A percentile compares a stretch with the other conserved stretches of the same genome.
Conservation (phyloP, 192 early-diverging fungal species). For the Mortierella claussenii region DNA sequence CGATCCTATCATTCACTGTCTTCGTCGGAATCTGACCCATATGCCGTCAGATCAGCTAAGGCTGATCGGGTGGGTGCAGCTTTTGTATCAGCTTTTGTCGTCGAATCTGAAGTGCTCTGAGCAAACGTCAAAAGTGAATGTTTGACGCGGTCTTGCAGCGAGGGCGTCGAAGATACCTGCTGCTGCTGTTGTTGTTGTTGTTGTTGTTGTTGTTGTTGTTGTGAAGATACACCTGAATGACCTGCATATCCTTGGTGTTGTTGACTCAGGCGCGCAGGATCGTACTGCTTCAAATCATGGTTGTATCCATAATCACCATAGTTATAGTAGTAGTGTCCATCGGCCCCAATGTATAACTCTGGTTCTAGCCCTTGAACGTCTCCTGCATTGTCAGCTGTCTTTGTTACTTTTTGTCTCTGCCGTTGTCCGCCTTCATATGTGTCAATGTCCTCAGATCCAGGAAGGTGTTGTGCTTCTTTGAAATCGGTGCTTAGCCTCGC, state of each 20-base stretch:
- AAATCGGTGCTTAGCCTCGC: constrained; percentile 64
- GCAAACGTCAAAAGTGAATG: constrained; percentile 35
- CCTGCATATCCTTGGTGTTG: constrained; percentile 1
- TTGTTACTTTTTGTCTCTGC: not conserved
- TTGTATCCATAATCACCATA: constrained; percentile 51
- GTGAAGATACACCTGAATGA: no score
- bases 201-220: not conserved
- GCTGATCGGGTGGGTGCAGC: constrained; percentile 26
- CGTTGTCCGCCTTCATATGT: not conserved
- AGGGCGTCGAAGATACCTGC: not conserved
- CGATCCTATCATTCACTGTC: constrained; percentile 38
- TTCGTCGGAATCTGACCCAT: constrained; percentile 58
- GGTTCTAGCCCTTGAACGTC: not conserved
- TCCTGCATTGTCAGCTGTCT: not conserved
- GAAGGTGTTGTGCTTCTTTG: constrained; percentile 21
- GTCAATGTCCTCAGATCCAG: constrained; percentile 31
- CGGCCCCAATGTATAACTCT: constrained; percentile 16
- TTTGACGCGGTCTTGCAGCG: constrained; percentile 20
- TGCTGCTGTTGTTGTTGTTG: not conserved
- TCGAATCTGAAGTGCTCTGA: not conserved
- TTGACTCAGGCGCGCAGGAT: constrained; percentile 16
- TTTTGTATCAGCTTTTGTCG: not conserved
- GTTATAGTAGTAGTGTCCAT: constrained; percentile 50
- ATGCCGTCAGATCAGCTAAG: constrained; percentile 51
- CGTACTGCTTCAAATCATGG: constrained; percentile 34